A percentile compares a stretch with the other conserved stretches of the same genome.
These are phyloP conservation scores for Colletotrichum destructivum DNA, from an alignment of 2,329 filamentous ascomycete genomes.

Conservation along the genomic window DNA sequence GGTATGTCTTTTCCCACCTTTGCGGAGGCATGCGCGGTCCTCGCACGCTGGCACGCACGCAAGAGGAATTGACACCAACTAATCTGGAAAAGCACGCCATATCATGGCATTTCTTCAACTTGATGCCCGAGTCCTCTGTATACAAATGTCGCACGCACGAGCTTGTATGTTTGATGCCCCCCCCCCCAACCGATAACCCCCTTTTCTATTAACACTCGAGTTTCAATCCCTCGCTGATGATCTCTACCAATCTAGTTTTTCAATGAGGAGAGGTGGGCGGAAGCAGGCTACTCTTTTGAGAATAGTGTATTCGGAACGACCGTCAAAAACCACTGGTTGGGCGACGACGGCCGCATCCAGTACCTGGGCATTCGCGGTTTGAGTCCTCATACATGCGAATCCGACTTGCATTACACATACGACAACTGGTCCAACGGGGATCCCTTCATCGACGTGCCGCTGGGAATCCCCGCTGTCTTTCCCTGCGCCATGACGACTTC, in stretches of 20 bases:
- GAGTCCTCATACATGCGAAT: not conserved
- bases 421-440: constrained; percentile 11
- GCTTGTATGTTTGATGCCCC: not conserved
- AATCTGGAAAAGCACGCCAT: not conserved
- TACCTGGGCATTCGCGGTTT: not conserved
- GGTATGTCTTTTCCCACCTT: not conserved
- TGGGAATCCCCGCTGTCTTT: constrained; percentile 1
- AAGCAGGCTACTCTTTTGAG: constrained; percentile 32
- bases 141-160: not conserved
- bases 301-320: constrained; percentile 12
- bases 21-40: too few relatives aligned
- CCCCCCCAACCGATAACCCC: too few relatives aligned
- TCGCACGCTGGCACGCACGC: not conserved
- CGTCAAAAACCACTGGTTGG: not conserved
- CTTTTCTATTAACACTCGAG: not conserved
- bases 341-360: not conserved
- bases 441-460: constrained; percentile 3
- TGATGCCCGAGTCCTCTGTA: not conserved
- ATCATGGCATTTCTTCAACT: not conserved
- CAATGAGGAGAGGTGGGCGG: constrained; percentile 25
- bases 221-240: not conserved
- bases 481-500: not conserved
- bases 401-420: not conserved
- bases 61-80: not conserved
- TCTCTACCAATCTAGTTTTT: constrained; percentile 3